Percentiles rank a stretch among this genome's conserved stretches.
Conservation (phyloP, 306 rosid species). For the Carpinus viminea region DNA sequence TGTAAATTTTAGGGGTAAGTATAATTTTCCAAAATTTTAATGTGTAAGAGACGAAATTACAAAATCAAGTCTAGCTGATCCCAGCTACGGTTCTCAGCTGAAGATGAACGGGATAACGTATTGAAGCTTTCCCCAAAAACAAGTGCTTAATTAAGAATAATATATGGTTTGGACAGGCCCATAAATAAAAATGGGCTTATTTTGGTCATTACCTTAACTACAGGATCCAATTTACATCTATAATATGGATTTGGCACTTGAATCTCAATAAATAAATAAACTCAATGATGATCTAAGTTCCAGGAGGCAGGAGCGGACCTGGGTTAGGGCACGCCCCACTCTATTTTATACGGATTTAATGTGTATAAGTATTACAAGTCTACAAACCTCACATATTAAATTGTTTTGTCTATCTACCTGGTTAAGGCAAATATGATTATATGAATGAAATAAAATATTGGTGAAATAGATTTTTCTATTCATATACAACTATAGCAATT, state of each 20-base stretch:
- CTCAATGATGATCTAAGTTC: no score
- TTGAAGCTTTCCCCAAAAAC: not conserved
- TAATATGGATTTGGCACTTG: not conserved
- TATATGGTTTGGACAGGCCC: constrained; percentile 4
- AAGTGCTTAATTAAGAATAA: not conserved
- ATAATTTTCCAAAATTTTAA: not conserved
- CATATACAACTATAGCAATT: not conserved
- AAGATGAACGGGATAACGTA: not conserved
- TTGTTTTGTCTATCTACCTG: no score
- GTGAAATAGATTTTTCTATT: not conserved
- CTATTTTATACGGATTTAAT: no score
- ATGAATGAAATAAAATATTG: no score
- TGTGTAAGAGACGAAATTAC: not conserved
- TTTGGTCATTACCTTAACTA: constrained; percentile 2
- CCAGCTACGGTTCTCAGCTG: not conserved
- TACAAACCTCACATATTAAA: no score
- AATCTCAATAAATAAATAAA: not conserved
- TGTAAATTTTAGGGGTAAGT: no score
- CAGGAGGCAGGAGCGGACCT: no score
- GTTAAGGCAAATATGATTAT: not conserved
- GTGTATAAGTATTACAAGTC: no score
- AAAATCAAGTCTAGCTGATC: not conserved
- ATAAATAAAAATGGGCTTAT: constrained; percentile 16
- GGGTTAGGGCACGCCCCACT: no score
- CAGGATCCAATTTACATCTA: not conserved